Evolutionary conservation across 495 filamentous ascomycete species (phyloP), one percentile per base, ranked within the genome.

Genomic region (Chlorociboria aeruginascens): DNA sequence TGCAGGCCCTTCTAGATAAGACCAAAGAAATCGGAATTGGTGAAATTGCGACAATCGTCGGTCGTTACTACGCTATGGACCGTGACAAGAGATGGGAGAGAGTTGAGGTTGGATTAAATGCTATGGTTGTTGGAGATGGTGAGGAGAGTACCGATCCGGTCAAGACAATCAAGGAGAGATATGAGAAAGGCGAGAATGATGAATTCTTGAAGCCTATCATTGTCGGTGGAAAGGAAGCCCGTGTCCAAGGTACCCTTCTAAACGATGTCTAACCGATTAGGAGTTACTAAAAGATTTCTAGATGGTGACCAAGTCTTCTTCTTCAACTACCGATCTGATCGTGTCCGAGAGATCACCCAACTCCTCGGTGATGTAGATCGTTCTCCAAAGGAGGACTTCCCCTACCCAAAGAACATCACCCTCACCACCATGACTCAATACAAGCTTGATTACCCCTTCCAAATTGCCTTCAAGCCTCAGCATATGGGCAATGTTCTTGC

Each of bases 241-340:
- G 93, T 50, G 77, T 98, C 42, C 79, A 95, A 70, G 87, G 85
- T 85, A 66, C 16, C 71, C 52, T 3, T 8, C 14, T 32, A 32
- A 16, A 44, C 43, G 8, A 8, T 2, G 1, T 33, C 16, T 2
- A 2, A n/a, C 13, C 2, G n/a, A 6, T 10, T 8, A 25, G 6
- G 16, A 3, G 9, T n/a, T 3, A 17, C 32, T 51, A 57, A 57
- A 45, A 60, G 35, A 34, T 42, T 30, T 28, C 13, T 50, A 88
- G 86, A 96, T 61, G 76, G 81, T 52, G 92, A 98, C 61, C 90
- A 86, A 40, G 78, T 95, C 58, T 96, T 98, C 76, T 96, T 96
- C 80, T 98, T 98, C 85, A 98, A 98, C 78, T 98, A 98, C 77
- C 90, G 92, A 56, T 96, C 92, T 33, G 92, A 98, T 62, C 89